A percentile compares a stretch with the other conserved stretches of the same genome.
These are phyloP conservation scores for Pseudoneurospora amorphoporcata DNA, from an alignment of 495 filamentous ascomycete genomes.

Conservation along the genomic window DNA sequence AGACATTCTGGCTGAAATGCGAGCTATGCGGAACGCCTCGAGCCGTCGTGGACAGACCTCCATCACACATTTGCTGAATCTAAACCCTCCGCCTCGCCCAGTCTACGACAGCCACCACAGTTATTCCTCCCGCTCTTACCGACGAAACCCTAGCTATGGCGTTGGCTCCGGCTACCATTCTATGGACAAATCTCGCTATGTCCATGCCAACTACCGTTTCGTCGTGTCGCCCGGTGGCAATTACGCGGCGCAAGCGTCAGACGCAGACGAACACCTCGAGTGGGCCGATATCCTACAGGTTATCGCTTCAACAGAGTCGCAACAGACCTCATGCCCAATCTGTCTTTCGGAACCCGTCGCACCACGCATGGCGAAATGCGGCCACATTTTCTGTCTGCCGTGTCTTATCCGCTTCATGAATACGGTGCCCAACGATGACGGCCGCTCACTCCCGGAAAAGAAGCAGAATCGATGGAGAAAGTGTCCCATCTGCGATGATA, in stretches of 20 bases:
- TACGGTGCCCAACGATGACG: slow-evolving; percentile 57
- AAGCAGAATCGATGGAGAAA: slow-evolving; percentile 64
- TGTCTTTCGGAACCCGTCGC: slow-evolving; percentile 86
- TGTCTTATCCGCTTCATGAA: slow-evolving; percentile 96
- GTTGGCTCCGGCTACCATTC: slow-evolving; percentile 86
- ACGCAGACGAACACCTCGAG: slow-evolving; percentile 84
- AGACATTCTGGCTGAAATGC: slow-evolving; percentile 75
- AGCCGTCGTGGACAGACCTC: slow-evolving; percentile 89
- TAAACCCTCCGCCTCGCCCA: slow-evolving; percentile 69
- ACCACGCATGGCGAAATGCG: slow-evolving; percentile 94
- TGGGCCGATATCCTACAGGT: slow-evolving; percentile 89
- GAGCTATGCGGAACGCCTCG: slow-evolving; percentile 71
- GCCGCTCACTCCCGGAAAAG: slow-evolving; percentile 54
- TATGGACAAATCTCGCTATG: slow-evolving; percentile 85
- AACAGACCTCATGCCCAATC: slow-evolving; percentile 82
- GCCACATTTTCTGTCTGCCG: slow-evolving; percentile 92
- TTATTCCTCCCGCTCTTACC: slow-evolving; percentile 38
- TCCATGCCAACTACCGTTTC: slow-evolving; percentile 96
- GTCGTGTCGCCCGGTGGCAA: slow-evolving; percentile 75
- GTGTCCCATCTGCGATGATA: slow-evolving; percentile 93
- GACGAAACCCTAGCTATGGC: slow-evolving; percentile 69
- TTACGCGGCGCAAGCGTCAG: slow-evolving; percentile 68
- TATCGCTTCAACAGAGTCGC: slow-evolving; percentile 79
- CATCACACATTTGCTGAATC: slow-evolving; percentile 94
- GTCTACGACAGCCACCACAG: slow-evolving; percentile 44